Conservation (phyloP, 805 yeast species). For the Spathaspora passalidarum region DNA sequence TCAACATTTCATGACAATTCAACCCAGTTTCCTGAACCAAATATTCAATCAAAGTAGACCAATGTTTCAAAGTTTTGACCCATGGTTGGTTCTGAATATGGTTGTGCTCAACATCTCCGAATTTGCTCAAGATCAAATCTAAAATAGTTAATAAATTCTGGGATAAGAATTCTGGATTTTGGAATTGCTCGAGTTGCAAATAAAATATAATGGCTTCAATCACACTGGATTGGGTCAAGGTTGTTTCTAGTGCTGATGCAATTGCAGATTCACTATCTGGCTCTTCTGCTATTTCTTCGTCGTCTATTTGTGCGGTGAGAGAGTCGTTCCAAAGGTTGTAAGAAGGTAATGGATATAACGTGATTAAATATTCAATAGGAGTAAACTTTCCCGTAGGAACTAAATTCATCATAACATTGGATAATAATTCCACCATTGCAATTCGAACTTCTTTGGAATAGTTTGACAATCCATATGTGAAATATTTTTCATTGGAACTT, state of each 20-base stretch:
- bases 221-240: slow-evolving; percentile 27
- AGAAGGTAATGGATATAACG: slow-evolving; percentile 29
- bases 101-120: slow-evolving; percentile 14
- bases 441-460: slow-evolving; percentile 33
- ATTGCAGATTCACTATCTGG: slow-evolving; percentile 29
- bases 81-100: slow-evolving; percentile 34
- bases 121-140: slow-evolving; percentile 28
- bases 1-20: slow-evolving; percentile 33
- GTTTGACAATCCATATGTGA: slow-evolving; percentile 29
- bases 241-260: slow-evolving; percentile 15
- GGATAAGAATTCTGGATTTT: slow-evolving; percentile 34
- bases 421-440: slow-evolving; percentile 34
- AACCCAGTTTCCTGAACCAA: slow-evolving; percentile 37
- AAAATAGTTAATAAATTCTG: slow-evolving; percentile 22
- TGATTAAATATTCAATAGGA: slow-evolving; percentile 32
- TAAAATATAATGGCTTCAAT: slow-evolving; percentile 34
- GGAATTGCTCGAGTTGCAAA: slow-evolving; percentile 40
- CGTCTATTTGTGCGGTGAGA: slow-evolving; percentile 14
- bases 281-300: slow-evolving; percentile 13
- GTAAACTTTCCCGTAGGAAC: slow-evolving; percentile 38
- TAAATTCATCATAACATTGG: slow-evolving; percentile 32
- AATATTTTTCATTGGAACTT: slow-evolving; percentile 25
- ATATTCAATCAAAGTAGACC: slow-evolving; percentile 26
- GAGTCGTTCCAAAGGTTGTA: slow-evolving; percentile 27
- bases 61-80: slow-evolving; percentile 27